Evolutionary conservation across 306 rosid species (phyloP).

Genomic region (Inga laurina): DNA sequence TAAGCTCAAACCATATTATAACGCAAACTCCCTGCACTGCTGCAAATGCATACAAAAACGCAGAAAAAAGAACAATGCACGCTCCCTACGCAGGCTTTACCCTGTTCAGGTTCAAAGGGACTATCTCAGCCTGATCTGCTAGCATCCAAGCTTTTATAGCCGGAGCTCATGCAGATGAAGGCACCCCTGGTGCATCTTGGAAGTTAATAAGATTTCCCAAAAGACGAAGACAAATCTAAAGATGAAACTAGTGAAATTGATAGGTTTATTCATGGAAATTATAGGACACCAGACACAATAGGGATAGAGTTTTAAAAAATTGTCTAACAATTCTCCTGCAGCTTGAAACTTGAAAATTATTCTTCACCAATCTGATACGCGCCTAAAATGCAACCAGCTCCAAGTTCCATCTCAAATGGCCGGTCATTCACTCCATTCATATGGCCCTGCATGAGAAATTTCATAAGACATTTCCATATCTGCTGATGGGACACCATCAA

Average conservation of each 20-base stretch:
- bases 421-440: slow-evolving; percentile 36
- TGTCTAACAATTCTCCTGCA: slow-evolving; percentile 46
- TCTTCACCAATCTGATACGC: slow-evolving; percentile 32
- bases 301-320: slow-evolving; percentile 35
- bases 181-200: slow-evolving; percentile 99
- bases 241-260: slow-evolving; percentile 27
- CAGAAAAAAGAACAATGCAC: slow-evolving; percentile 63
- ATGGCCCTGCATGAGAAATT: slow-evolving; percentile 46
- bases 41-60: slow-evolving; percentile 45
- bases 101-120: slow-evolving; percentile 99
- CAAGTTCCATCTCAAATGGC: slow-evolving; percentile 36
- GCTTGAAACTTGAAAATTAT: slow-evolving; percentile 43
- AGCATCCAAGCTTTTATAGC: slow-evolving; percentile 45
- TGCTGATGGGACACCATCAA: background rate
- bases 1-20: slow-evolving; percentile 34
- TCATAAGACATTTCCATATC: slow-evolving; percentile 29
- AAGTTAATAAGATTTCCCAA: slow-evolving; percentile 50
- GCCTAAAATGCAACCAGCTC: slow-evolving; percentile 43
- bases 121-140: slow-evolving; percentile 96
- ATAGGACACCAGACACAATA: slow-evolving; percentile 37
- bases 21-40: slow-evolving; percentile 56
- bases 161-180: slow-evolving; percentile 65
- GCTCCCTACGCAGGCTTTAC: slow-evolving; percentile 99
- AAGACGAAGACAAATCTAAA: slow-evolving; percentile 9
- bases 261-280: slow-evolving; percentile 48